A percentile compares a stretch with the other conserved stretches of the same genome.
Evolutionary conservation across 176 grass and related monocot species (phyloP).

Genomic region (Sorghum bicolor): Sorghum_bicolor_NCBIv3 NC_012871.2:13519501-13520000

Average conservation of each 20-base stretch:
- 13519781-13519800: not conserved
- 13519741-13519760: slow-evolving; percentile 22
- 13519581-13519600: slow-evolving; percentile 72
- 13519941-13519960: not conserved
- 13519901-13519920: not conserved
- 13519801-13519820: not conserved
- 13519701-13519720: not conserved
- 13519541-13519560: slow-evolving; percentile 79
- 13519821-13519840: not conserved
- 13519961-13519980: not conserved
- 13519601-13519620: slow-evolving; percentile 73
- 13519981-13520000: not conserved
- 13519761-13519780: slow-evolving; percentile 4
- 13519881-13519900: not conserved
- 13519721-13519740: not conserved
- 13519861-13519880: not conserved
- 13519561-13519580: slow-evolving; percentile 89
- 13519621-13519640: slow-evolving; percentile 71
- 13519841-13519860: not conserved
- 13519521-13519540: not conserved
- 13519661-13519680: slow-evolving; percentile 36
- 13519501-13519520: not conserved
- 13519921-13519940: not conserved
- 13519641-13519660: slow-evolving; percentile 76
- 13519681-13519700: not conserved